These are phyloP conservation scores for Pseudogymnoascus sp. DNA, from an alignment of 2,329 filamentous ascomycete genomes.

Conservation along the genomic window DNA sequence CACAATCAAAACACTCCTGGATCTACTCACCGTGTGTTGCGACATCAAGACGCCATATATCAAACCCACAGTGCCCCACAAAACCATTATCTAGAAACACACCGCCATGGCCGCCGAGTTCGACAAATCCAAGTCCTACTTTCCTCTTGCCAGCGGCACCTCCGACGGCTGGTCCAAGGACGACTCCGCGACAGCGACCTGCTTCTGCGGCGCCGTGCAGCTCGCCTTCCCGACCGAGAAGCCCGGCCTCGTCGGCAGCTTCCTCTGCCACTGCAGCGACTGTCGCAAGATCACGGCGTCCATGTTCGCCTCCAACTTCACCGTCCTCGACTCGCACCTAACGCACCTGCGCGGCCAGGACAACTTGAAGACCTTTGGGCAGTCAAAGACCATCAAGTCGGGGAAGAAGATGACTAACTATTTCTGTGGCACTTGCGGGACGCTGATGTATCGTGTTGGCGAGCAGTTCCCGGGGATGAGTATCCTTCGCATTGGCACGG, in stretches of 20 bases:
- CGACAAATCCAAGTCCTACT: slow-evolving; percentile 28
- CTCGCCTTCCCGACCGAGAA: slow-evolving; percentile 42
- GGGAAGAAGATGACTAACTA: slow-evolving; percentile 51
- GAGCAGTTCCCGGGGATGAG: slow-evolving; percentile 37
- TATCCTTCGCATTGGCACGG: slow-evolving; percentile 50
- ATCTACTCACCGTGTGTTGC: neutral
- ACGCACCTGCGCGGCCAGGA: slow-evolving; percentile 45
- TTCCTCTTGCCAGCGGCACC: slow-evolving; percentile 34
- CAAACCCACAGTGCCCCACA: neutral
- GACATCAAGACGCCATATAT: neutral
- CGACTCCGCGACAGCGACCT: slow-evolving; percentile 48
- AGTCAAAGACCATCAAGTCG: slow-evolving; percentile 40
- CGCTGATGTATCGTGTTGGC: slow-evolving; percentile 51
- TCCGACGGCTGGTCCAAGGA: slow-evolving; percentile 40
- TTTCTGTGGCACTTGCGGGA: slow-evolving; percentile 54
- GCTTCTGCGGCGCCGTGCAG: slow-evolving; percentile 51
- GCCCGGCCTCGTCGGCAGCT: slow-evolving; percentile 40
- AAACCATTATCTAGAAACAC: neutral
- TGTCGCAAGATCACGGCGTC: slow-evolving; percentile 57
- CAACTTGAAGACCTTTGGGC: slow-evolving; percentile 40
- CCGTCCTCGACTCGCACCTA: slow-evolving; percentile 38
- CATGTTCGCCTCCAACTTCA: slow-evolving; percentile 55
- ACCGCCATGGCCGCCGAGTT: slow-evolving; percentile 14
- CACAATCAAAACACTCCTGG: neutral
- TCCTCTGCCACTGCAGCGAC: slow-evolving; percentile 55